Base-by-base conservation (phyloP, 352 stramenopile genomes). In the Phytophthora constricta region DNA sequence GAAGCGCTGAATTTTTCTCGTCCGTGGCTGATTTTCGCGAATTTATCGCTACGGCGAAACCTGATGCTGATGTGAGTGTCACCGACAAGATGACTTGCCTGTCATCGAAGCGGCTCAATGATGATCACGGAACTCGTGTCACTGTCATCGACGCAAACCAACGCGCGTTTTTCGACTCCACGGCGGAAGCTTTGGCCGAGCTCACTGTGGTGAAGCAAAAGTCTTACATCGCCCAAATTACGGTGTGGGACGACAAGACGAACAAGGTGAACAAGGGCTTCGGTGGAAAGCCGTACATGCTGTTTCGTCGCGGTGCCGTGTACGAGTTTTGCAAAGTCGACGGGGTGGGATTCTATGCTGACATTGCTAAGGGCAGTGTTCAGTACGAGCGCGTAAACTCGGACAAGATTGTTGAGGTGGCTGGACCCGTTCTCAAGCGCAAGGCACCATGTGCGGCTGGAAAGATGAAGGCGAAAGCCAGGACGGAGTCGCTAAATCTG, bases 21-120 rank as follows among this genome's bases (percentile, higher is more conserved):
- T n/a, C n/a, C n/a, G n/a, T n/a, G n/a, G n/a, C n/a, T n/a, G n/a
- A n/a, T n/a, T n/a, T n/a, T n/a, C n/a, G n/a, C n/a, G n/a, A n/a
- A n/a, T n/a, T n/a, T n/a, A n/a, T n/a, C n/a, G n/a, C n/a, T n/a
- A n/a, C n/a, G n/a, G n/a, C n/a, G n/a, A n/a, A n/a, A n/a, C n/a
- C n/a, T n/a, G n/a, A n/a, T n/a, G n/a, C n/a, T n/a, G n/a, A n/a
- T n/a, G n/a, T n/a, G n/a, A n/a, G n/a, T n/a, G n/a, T n/a, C n/a
- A 52, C 56, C 4, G 16, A 49, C 9, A 57, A 58, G 26, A 13
- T 65, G 46, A 45, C 13, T 8, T 65, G 47, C 16, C 11, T 57
- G 10, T 20, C 19, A 3, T n/a, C 37, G 2, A 47, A 65, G 25
- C 58, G 58, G 2, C 10, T 65, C 0, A 53, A 52, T 0, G 48